Evolutionary conservation across 306 rosid species (phyloP), one percentile per base, ranked within the genome.

Genomic region (Coriaria nepalensis): DNA sequence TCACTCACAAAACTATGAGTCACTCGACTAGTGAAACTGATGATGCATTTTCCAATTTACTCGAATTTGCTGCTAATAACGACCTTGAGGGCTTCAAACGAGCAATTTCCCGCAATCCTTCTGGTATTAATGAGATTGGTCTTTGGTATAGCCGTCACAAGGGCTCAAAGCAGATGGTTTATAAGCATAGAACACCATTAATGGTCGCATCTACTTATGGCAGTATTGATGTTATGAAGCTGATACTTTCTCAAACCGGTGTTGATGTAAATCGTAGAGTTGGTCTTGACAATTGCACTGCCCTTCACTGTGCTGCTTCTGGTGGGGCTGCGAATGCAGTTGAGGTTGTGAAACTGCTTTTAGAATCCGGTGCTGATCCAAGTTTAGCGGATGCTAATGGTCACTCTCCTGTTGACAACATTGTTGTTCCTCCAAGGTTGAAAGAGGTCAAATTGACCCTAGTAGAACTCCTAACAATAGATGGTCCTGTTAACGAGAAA

Each of bases 241-340:
- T 83, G 34, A 60, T 77, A 45, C 74, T 83, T 44, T 67, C 74
- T 0, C 56, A 35, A 37, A 62, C 73, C 0, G 82, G 62, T 29
- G 54, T 41, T 65, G 84, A 71, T 50, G 80, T 83, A 0, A 77
- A 83, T 59, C 68, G 68, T 40, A 67, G 80, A 2, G 74, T 84
- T 6, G 88, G 94, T 13, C 6, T 54, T 8, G 79, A 68, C 64
- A 68, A 72, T 55, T 76, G 71, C 64, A 83, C 94, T 45, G 88
- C 88, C 37, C 94, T 83, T 71, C 94, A 79, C 49, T 83, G 88
- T 67, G 94, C 94, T 69, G 80, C 88, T n/a, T 77, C 85, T 4
- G 76, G 94, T 6, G 94, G 94, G 29, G 71, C 94, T 6, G 14
- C 53, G 42, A 64, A 77, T 37, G 82, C 74, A 2, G 52, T 69